These are phyloP conservation scores for Solanum paucissectum DNA, from an alignment of 257 asterid genomes.

Conservation along the genomic window DNA sequence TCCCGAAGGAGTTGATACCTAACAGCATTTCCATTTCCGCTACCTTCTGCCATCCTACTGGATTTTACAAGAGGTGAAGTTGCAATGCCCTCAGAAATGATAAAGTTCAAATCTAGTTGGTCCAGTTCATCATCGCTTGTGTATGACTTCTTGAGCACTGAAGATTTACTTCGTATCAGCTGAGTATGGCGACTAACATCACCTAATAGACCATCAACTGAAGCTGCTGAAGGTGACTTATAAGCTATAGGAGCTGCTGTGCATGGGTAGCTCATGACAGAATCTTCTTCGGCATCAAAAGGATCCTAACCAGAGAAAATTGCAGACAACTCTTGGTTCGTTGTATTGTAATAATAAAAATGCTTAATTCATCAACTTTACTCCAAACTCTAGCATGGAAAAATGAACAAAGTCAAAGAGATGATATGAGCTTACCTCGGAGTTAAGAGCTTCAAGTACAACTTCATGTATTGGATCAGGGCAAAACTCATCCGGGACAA, in stretches of 20 bases:
- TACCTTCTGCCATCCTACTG: conserved; percentile 26
- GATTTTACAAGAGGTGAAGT: conserved; percentile 42
- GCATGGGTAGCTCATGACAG: conserved; percentile 49
- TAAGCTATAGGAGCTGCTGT: conserved; percentile 42
- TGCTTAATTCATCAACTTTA: neutral
- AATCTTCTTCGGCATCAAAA: conserved; percentile 18
- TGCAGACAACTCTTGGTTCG: neutral
- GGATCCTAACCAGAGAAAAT: conserved; percentile 30
- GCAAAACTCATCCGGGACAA: conserved; percentile 80
- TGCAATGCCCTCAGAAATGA: neutral
- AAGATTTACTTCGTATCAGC: conserved; percentile 32
- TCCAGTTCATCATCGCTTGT: conserved; percentile 83
- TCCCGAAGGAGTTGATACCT: conserved; percentile 64
- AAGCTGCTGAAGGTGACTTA: conserved; percentile 58
- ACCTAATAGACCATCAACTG: conserved; percentile 32
- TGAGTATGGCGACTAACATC: conserved; percentile 46
- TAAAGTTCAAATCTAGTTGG: conserved; percentile 57
- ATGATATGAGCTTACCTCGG: conserved; percentile 42
- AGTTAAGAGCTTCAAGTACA: conserved; percentile 48
- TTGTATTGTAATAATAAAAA: neutral
- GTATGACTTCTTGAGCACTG: conserved; percentile 47
- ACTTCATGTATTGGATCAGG: conserved; percentile 64
- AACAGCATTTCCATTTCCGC: conserved; percentile 35
- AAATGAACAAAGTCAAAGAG: neutral
- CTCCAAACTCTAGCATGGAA: neutral